Evolutionary conservation across 768 basidiomycete genomes (phyloP).

Genomic region (Postia placenta): DNA sequence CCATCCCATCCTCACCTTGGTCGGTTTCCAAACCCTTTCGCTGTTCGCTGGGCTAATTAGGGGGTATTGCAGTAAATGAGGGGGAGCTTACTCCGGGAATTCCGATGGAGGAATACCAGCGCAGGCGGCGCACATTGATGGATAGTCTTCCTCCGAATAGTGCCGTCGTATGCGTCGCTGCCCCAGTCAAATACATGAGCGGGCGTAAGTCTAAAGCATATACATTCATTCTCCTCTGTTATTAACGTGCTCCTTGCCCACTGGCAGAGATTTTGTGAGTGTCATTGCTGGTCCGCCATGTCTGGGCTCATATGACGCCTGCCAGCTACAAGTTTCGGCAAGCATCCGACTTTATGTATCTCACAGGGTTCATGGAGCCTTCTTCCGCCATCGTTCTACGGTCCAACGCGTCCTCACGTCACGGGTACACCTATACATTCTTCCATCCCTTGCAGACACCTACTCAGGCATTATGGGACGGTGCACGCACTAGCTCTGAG

Average conservation of each 20-base stretch:
- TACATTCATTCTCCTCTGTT: conserved; percentile 7
- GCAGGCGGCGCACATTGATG: conserved; percentile 64
- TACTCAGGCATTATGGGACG: conserved; percentile 88
- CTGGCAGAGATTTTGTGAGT: conserved; percentile 67
- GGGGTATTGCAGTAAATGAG: background rate
- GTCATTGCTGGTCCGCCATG: background rate
- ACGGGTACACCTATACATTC: conserved; percentile 83
- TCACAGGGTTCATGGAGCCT: conserved; percentile 94
- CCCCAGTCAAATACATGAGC: conserved; percentile 82
- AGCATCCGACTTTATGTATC: conserved; percentile 89
- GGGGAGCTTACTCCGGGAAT: conserved; percentile 84
- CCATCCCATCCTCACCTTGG: conserved; percentile 80
- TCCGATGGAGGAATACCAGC: conserved; percentile 68
- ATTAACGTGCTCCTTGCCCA: background rate
- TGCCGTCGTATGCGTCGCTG: conserved; percentile 71
- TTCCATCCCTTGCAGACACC: conserved; percentile 75
- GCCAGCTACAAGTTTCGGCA: conserved; percentile 92
- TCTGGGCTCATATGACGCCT: background rate
- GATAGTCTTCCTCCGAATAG: conserved; percentile 64
- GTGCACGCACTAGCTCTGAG: conserved; percentile 67
- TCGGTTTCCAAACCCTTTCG: conserved; percentile 24
- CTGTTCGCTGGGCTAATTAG: background rate
- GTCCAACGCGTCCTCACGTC: conserved; percentile 51
- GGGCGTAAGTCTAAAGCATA: conserved; percentile 61
- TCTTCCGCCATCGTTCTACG: conserved; percentile 86